phyloP scores from a whole-genome alignment of 495 filamentous ascomycete genomes.

The Cercophora newfieldiana region DNA sequence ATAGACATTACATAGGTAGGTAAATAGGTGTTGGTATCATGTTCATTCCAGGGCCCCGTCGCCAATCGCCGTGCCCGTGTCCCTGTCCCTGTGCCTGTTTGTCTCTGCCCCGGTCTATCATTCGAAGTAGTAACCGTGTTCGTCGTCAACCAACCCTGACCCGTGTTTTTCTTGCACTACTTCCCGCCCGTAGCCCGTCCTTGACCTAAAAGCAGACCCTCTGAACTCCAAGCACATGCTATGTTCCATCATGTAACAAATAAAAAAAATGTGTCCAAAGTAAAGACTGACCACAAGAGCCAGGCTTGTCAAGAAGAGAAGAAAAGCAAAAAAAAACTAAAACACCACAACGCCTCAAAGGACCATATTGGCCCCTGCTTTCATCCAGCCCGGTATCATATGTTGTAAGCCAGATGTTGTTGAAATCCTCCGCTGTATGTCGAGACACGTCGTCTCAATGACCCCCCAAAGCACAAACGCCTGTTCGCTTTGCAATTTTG shows the following conservation, averaged over 20 bases:
- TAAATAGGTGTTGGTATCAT: constrained; percentile 9
- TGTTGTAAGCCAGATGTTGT: constrained; percentile 7
- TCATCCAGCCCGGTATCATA: constrained; percentile 5
- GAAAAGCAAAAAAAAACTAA: neutral
- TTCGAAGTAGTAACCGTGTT: neutral
- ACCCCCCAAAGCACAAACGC: constrained; percentile 12
- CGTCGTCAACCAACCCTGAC: constrained; percentile 1
- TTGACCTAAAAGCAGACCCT: neutral
- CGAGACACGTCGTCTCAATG: neutral
- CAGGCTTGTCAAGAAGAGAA: neutral
- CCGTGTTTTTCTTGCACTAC: neutral
- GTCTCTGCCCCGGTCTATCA: neutral
- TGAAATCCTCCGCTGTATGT: constrained; percentile 1
- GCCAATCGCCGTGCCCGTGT: neutral
- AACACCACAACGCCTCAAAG: neutral
- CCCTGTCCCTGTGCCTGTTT: no score
- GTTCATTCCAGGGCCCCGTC: constrained; percentile 3
- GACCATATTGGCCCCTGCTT: no score
- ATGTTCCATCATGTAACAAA: constrained; percentile 3
- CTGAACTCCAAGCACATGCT: constrained; percentile 17
- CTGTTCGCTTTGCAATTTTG: constrained; percentile 14
- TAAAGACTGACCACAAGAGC: neutral
- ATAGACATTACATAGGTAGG: constrained; percentile 15
- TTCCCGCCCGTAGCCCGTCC: neutral
- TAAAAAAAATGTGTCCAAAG: constrained; percentile 8